Base-by-base conservation (phyloP, 495 filamentous ascomycete species). In the Penicillium coffeae region DNA sequence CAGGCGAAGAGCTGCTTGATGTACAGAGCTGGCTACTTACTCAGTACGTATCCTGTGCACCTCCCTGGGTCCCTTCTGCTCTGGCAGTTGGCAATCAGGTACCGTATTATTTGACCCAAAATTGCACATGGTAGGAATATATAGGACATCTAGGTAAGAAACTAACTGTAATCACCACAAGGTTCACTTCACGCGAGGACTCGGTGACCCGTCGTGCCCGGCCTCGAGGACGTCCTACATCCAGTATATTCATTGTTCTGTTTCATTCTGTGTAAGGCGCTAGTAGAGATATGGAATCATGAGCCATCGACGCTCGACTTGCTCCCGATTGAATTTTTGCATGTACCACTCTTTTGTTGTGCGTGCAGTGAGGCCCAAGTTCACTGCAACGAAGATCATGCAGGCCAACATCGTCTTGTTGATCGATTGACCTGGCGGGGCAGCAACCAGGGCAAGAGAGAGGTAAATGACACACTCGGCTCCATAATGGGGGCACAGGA, bases 401-500 rank as follows among this genome's bases (percentile, higher is more conserved):
- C 79, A 88, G 25, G 80, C 74, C 19, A 84, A 52, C 40, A 97
- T 58, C 1, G 92, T 94, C 58, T 72, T 79, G 65, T 97, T 97
- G 21, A 88, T 57, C 47, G 77, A 50, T 41, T 71, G 57, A 8
- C 77, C 79, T 4, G 56, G 48, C 0, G 90, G 91, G 3, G 90
- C 89, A 33, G 84, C 84, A 12, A 87, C 57, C 18, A 95, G 57
- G 1, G 89, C 79, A 50, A 97, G 64, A n/a, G 84, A 80, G 21
- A 90, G 52, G 59, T 97, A 96, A 48, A 96, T 81, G 2, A 87
- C 40, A 58, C 89, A 90, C 63, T 97, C 94, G 38, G 85, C 86
- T 0, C 84, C 85, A 64, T 96, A 98, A 69, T 97, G 93, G n/a
- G 94, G 90, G 51, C 84, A 94, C 8, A 95, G 69, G 14, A 92